phyloP scores from a whole-genome alignment of 768 basidiomycete genomes.

The Glaciozyma antarctica region DNA sequence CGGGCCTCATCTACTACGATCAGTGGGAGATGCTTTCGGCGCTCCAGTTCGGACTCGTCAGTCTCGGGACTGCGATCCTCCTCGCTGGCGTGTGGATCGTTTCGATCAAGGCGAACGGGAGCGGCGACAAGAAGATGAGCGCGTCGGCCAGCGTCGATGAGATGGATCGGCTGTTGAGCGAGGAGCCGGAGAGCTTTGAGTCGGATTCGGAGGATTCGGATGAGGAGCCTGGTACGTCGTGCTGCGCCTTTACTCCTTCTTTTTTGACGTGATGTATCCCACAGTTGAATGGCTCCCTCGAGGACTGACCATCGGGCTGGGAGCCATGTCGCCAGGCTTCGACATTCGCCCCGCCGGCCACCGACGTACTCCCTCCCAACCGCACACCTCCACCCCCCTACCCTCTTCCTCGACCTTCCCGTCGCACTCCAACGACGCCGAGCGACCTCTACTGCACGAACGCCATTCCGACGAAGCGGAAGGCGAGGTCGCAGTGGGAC shows the following conservation, averaged over 20 bases:
- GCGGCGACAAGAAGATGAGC: background rate
- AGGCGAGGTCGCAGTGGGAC: background rate
- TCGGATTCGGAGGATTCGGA: conserved; percentile 7
- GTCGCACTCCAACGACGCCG: background rate
- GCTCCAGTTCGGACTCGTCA: conserved; percentile 63
- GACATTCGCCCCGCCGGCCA: conserved; percentile 29
- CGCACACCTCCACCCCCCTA: background rate
- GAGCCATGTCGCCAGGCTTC: conserved; percentile 34
- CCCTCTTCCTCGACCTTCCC: background rate
- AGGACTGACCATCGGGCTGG: conserved; percentile 33
- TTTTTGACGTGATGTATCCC: background rate
- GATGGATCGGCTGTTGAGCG: background rate
- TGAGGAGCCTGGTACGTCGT: conserved; percentile 16
- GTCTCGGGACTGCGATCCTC: conserved; percentile 63
- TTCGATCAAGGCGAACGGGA: conserved; percentile 55
- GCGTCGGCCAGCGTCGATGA: conserved; percentile 3
- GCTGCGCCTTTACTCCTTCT: background rate
- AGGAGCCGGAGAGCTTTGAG: conserved; percentile 2
- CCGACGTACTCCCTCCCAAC: background rate
- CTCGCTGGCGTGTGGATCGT: conserved; percentile 85
- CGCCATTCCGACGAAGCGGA: background rate
- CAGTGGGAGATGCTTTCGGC: conserved; percentile 64
- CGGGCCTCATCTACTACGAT: conserved; percentile 77
- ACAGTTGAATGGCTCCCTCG: conserved; percentile 26
- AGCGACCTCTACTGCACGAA: background rate